These are phyloP conservation scores for Neonectria punicea DNA, from an alignment of 2,329 filamentous ascomycete genomes.

Conservation along the genomic window DNA sequence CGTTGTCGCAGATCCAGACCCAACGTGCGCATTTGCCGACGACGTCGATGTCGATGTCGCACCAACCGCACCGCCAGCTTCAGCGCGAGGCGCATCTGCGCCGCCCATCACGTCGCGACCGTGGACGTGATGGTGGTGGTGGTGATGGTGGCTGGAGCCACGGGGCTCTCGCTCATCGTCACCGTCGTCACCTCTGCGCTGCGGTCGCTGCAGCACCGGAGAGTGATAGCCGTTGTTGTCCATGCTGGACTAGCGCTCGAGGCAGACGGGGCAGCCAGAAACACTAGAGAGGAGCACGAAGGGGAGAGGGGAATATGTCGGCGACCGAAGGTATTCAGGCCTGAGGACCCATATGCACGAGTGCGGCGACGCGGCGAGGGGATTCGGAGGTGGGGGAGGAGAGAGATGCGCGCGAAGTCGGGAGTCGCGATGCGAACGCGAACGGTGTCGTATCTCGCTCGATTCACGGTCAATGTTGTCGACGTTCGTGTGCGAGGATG, in stretches of 20 bases:
- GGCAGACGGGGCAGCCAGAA: constrained; percentile 24
- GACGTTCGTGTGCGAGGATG: constrained; percentile 28
- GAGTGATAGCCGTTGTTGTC: constrained; percentile 60
- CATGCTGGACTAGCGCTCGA: constrained; percentile 48
- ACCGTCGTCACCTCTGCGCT: constrained; percentile 49
- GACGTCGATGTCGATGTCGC: constrained; percentile 37
- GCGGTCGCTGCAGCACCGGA: constrained; percentile 60
- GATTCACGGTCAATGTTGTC: constrained; percentile 35
- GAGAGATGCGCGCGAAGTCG: constrained; percentile 32
- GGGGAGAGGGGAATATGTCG: constrained; percentile 27
- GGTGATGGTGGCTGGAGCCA: constrained; percentile 48
- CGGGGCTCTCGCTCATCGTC: constrained; percentile 49
- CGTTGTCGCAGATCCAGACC: constrained; percentile 18
- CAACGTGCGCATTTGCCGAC: constrained; percentile 22
- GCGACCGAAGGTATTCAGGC: constrained; percentile 33
- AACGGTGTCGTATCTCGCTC: constrained; percentile 31
- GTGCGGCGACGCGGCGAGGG: constrained; percentile 35
- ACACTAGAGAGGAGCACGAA: constrained; percentile 28
- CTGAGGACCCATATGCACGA: constrained; percentile 44
- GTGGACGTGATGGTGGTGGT: constrained; percentile 49
- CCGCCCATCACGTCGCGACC: constrained; percentile 60
- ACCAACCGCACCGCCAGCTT: constrained; percentile 24
- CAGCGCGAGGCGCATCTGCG: constrained; percentile 39
- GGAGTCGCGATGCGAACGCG: constrained; percentile 42
- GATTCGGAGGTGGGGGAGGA: constrained; percentile 30